Evolutionary conservation across 1,284 basidiomycete genomes (phyloP).

Genomic region (Moesziomyces parantarcticus): DNA sequence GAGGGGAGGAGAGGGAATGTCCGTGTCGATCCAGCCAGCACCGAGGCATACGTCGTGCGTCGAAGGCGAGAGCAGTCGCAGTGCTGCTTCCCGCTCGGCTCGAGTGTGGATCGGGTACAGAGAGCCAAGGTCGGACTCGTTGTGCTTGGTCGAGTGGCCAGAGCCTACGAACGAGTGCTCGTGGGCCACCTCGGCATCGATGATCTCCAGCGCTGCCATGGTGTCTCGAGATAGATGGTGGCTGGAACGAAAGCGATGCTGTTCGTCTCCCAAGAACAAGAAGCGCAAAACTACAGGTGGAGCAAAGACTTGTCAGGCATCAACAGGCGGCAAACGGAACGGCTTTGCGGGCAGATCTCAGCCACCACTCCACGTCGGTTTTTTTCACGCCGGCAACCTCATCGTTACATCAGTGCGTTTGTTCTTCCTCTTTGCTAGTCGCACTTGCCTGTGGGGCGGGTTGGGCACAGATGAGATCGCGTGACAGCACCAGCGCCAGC

Average conservation of each 20-base stretch:
- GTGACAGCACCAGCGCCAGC: neutral
- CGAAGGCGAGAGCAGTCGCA: conserved; percentile 33
- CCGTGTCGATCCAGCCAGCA: conserved; percentile 42
- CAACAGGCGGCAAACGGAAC: no score
- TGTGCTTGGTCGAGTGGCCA: neutral
- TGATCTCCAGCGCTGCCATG: conserved; percentile 40
- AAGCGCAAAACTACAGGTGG: no score
- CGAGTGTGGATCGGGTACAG: conserved; percentile 22
- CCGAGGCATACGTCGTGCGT: conserved; percentile 47
- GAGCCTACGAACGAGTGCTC: neutral
- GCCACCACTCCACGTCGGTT: no score
- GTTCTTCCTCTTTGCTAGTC: no score
- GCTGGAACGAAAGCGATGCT: neutral
- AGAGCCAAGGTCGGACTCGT: neutral
- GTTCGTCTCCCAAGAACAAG: neutral
- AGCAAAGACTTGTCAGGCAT: no score
- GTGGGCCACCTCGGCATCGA: conserved; percentile 37
- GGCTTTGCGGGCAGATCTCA: no score
- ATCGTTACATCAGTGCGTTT: no score
- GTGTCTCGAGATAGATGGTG: neutral
- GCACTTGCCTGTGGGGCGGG: no score
- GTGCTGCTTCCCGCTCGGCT: conserved; percentile 34
- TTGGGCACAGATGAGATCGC: neutral
- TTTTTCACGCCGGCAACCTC: no score
- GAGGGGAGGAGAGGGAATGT: neutral